Evolutionary conservation across 2,329 filamentous ascomycete genomes (phyloP).

Genomic region (Phaeosphaeriaceae sp.): DNA sequence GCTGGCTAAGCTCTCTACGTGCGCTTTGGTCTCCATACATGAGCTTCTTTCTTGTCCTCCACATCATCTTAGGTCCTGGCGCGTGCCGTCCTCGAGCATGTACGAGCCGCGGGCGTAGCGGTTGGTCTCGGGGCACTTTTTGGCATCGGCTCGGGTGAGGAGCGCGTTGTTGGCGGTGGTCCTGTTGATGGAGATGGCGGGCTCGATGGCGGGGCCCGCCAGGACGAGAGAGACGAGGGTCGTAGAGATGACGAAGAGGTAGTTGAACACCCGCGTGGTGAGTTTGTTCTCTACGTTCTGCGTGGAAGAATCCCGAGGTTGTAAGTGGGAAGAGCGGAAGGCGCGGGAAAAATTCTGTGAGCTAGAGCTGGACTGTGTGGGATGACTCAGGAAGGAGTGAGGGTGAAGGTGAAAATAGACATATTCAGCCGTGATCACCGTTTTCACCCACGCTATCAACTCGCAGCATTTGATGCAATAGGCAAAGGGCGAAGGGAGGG

Average conservation of each 20-base stretch:
- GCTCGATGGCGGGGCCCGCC: not conserved
- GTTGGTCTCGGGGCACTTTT: not conserved
- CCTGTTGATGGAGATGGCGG: not conserved
- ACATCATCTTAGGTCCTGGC: not conserved
- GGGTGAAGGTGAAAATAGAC: not conserved
- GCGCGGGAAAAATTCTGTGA: not conserved
- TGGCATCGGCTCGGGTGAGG: not conserved
- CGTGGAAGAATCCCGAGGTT: not conserved
- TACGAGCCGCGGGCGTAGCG: conserved; percentile 3
- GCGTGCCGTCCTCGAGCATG: conserved; percentile 4
- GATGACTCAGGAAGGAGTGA: not conserved
- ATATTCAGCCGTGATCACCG: too few relatives aligned
- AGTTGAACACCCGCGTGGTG: not conserved
- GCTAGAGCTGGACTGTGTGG: not conserved
- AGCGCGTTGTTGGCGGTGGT: not conserved
- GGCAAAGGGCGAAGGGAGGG: too few relatives aligned
- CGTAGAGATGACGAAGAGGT: not conserved
- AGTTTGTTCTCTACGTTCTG: not conserved
- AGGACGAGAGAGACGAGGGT: not conserved
- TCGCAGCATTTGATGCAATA: too few relatives aligned
- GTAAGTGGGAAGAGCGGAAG: not conserved
- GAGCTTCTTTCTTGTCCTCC: not conserved
- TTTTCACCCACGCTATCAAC: too few relatives aligned
- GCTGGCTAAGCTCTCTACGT: not conserved
- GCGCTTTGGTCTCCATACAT: not conserved